These are phyloP conservation scores for Pleurotus cornucopiae DNA, from an alignment of 768 basidiomycete genomes.

Conservation along the genomic window DNA sequence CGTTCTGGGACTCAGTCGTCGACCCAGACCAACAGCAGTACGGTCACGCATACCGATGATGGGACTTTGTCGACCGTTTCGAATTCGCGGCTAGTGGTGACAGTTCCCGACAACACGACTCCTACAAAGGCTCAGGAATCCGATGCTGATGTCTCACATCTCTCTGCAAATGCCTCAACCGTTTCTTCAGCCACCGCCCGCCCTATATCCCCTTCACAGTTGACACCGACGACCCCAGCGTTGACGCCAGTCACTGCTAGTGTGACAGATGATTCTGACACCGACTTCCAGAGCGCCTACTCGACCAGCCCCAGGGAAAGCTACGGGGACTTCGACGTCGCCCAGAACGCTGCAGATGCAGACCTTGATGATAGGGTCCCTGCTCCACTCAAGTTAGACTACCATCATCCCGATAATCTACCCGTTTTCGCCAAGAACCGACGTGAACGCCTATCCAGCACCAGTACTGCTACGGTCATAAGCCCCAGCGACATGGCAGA, in stretches of 20 bases:
- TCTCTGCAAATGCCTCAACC: conserved; percentile 12
- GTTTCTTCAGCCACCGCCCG: conserved; percentile 22
- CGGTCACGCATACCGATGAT: conserved; percentile 21
- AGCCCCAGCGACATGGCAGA: conserved; percentile 21
- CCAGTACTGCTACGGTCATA: conserved; percentile 49
- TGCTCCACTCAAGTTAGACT: conserved; percentile 15
- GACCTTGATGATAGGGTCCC: conserved; percentile 13
- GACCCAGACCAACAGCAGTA: conserved; percentile 33
- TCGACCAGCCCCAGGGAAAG: conserved; percentile 71
- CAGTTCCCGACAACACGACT: conserved; percentile 34
- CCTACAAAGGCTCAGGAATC: conserved; percentile 23
- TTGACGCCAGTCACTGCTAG: conserved; percentile 18
- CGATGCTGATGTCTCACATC: background rate
- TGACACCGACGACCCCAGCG: conserved; percentile 30
- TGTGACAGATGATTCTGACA: conserved; percentile 70
- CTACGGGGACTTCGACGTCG: conserved; percentile 45
- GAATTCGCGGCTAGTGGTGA: conserved; percentile 21
- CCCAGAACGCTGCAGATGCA: conserved; percentile 23
- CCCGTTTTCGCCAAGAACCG: conserved; percentile 28
- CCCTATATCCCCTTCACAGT: conserved; percentile 14
- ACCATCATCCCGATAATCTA: conserved; percentile 18
- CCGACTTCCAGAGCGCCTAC: conserved; percentile 86
- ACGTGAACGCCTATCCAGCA: conserved; percentile 58
- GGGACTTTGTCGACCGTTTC: conserved; percentile 21
- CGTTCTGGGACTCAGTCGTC: conserved; percentile 67